Percentiles rank a stretch among this genome's conserved stretches.
These are phyloP conservation scores for Myotisia sp. DNA, from an alignment of 2,329 filamentous ascomycete genomes.

Conservation along the genomic window DNA sequence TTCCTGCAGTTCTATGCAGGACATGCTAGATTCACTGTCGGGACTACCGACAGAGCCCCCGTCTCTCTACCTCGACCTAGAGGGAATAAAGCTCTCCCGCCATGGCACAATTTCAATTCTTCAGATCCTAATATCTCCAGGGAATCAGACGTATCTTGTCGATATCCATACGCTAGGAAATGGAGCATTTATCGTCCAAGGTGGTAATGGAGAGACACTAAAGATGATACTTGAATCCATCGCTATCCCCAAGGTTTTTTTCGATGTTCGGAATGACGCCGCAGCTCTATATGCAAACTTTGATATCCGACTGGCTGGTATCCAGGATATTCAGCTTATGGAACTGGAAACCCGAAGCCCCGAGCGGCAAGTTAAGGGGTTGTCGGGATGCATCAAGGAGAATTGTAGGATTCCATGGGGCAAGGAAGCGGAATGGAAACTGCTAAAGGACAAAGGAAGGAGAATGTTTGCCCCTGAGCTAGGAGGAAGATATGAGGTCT, in stretches of 20 bases:
- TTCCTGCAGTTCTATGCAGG: too few relatives aligned
- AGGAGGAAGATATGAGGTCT: constrained; percentile 36
- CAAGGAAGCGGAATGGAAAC: constrained; percentile 13
- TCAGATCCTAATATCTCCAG: constrained; percentile 23
- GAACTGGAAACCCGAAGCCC: constrained; percentile 31
- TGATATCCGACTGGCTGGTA: constrained; percentile 28
- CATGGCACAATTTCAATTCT: constrained; percentile 35
- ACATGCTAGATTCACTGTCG: too few relatives aligned
- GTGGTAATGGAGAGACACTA: constrained; percentile 13
- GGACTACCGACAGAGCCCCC: constrained; percentile 17
- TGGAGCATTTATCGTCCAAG: constrained; percentile 27
- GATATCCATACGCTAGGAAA: constrained; percentile 30
- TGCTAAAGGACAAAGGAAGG: constrained; percentile 16
- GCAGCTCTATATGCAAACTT: constrained; percentile 40
- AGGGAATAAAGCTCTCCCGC: constrained; percentile 32
- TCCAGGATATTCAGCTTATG: constrained; percentile 45
- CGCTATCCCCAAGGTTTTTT: constrained; percentile 38
- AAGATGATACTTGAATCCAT: constrained; percentile 34
- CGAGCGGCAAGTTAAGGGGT: constrained; percentile 20
- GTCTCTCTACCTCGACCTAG: constrained; percentile 36
- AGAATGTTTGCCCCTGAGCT: constrained; percentile 28
- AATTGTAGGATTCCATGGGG: constrained; percentile 12
- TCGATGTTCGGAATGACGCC: constrained; percentile 47
- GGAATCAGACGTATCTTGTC: constrained; percentile 29
- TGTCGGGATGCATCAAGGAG: constrained; percentile 28